Percentiles rank a stretch among this genome's conserved stretches.
These are phyloP conservation scores for Neurospora sp. DNA, from an alignment of 495 filamentous ascomycete genomes.

Conservation along the genomic window DNA sequence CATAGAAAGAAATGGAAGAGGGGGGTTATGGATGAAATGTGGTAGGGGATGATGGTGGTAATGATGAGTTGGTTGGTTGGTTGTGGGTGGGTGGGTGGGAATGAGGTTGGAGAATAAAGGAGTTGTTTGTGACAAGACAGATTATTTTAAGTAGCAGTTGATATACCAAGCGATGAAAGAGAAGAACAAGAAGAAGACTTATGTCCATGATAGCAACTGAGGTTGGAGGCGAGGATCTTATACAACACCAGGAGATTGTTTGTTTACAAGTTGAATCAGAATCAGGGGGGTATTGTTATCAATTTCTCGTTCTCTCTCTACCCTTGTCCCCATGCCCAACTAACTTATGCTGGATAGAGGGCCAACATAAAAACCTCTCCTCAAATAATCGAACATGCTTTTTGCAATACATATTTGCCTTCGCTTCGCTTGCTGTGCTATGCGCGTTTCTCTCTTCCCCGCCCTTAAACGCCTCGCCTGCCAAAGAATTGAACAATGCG, in stretches of 20 bases:
- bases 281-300: not conserved
- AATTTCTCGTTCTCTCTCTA: not conserved
- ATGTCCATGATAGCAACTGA: not conserved
- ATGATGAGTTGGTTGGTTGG: not conserved
- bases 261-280: not conserved
- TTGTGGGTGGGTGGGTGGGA: not conserved
- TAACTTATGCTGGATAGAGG: not conserved
- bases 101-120: not conserved
- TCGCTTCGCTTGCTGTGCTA: not conserved
- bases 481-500: not conserved
- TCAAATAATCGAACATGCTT: not conserved
- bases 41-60: not conserved
- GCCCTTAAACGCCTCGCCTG: not conserved
- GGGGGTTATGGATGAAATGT: not conserved
- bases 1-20: not conserved
- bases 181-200: not conserved
- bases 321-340: not conserved
- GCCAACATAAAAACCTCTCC: not conserved
- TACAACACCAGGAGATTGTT: too few species aligned
- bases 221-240: too few species aligned
- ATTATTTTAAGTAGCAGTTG: not conserved
- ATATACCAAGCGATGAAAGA: not conserved
- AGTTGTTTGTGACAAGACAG: not conserved
- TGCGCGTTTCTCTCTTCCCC: not conserved
- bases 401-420: not conserved